phyloP scores from a whole-genome alignment of 1,139 yeast genomes.

The Debaryomyces sp. region DNA sequence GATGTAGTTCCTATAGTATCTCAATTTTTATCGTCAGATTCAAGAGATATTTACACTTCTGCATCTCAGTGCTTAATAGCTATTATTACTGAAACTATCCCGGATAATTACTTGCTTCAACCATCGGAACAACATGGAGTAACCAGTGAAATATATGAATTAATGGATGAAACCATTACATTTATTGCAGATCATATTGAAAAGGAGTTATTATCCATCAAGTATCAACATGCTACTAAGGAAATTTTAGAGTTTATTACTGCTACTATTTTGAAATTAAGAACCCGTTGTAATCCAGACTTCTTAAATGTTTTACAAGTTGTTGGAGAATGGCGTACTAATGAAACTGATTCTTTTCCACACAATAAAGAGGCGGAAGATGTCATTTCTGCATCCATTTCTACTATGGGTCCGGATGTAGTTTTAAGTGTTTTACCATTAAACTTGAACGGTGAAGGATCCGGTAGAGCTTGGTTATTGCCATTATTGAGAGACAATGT shows the following conservation, averaged over 20 bases:
- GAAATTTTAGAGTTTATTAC: conserved; percentile 73
- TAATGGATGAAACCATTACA: conserved; percentile 54
- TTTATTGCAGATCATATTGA: conserved; percentile 53
- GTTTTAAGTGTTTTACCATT: conserved; percentile 77
- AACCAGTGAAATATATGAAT: conserved; percentile 51
- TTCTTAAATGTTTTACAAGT: conserved; percentile 65
- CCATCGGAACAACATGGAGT: conserved; percentile 47
- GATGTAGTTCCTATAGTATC: conserved; percentile 58
- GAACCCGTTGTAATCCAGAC: conserved; percentile 73
- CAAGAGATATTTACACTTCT: conserved; percentile 66
- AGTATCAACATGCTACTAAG: conserved; percentile 75
- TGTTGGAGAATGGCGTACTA: conserved; percentile 86
- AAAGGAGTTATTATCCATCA: conserved; percentile 66
- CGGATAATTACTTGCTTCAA: conserved; percentile 56
- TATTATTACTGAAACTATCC: conserved; percentile 64
- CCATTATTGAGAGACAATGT: conserved; percentile 92
- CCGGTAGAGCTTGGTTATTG: conserved; percentile 93
- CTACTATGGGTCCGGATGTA: conserved; percentile 83
- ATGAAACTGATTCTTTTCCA: conserved; percentile 70
- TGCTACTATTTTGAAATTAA: conserved; percentile 65
- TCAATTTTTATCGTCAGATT: conserved; percentile 67
- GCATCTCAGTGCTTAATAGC: conserved; percentile 90
- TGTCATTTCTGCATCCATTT: conserved; percentile 76
- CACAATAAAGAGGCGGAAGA: conserved; percentile 78
- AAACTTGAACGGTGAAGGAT: conserved; percentile 55